These are phyloP conservation scores for Leccinum pseudoinsigne DNA, from an alignment of 1,284 basidiomycete genomes.

Conservation along the genomic window DNA sequence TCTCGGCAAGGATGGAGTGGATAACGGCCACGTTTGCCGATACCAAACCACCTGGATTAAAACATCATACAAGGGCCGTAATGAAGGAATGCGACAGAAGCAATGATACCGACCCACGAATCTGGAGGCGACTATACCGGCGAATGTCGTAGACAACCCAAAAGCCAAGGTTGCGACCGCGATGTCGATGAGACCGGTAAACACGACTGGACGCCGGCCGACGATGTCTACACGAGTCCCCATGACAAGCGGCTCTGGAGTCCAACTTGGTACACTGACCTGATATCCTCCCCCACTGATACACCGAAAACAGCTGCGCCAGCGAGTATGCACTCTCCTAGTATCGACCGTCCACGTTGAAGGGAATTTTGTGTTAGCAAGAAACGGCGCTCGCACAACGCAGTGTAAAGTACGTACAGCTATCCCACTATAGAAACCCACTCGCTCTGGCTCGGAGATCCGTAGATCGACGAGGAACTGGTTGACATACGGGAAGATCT, in stretches of 20 bases:
- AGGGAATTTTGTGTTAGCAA: background rate
- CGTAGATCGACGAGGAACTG: conserved; percentile 56
- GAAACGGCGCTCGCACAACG: background rate
- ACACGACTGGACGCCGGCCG: conserved; percentile 60
- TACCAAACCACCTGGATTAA: conserved; percentile 47
- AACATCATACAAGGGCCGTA: background rate
- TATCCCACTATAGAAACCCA: conserved; percentile 61
- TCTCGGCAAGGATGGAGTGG: conserved; percentile 47
- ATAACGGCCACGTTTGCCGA: conserved; percentile 62
- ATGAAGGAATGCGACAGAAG: conserved; percentile 36
- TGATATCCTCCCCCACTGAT: conserved; percentile 60
- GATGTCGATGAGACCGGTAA: conserved; percentile 54
- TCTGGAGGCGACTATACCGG: conserved; percentile 33
- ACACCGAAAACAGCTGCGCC: conserved; percentile 59
- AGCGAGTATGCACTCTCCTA: conserved; percentile 64
- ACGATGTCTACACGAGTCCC: conserved; percentile 40
- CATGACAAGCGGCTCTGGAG: background rate
- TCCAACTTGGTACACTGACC: conserved; percentile 34
- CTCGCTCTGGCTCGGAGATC: conserved; percentile 53
- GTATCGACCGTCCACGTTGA: background rate
- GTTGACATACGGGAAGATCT: conserved; percentile 63
- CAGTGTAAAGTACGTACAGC: conserved; percentile 38
- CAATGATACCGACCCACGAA: conserved; percentile 27
- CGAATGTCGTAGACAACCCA: conserved; percentile 53
- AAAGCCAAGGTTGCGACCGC: conserved; percentile 49